Percentiles rank a stretch among this genome's conserved stretches.
Evolutionary conservation across 257 asterid species (phyloP).

Genomic region (Euphrasia confusa): DNA sequence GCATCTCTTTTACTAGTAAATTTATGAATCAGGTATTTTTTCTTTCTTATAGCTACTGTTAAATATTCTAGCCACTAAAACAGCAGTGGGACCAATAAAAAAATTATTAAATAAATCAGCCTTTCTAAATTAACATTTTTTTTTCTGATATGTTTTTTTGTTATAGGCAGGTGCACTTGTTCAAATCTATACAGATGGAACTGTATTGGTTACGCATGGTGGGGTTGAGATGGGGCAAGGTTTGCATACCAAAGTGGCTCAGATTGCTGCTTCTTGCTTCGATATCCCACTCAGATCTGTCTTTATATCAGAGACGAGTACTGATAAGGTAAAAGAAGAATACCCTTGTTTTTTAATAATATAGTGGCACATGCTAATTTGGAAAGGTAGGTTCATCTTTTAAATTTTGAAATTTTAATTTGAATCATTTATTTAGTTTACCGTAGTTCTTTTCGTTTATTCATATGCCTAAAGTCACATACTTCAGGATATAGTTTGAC

Average conservation of each 20-base stretch:
- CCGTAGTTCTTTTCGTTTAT: background rate
- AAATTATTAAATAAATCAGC: background rate
- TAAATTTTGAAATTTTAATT: too few relatives aligned
- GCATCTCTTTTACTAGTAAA: conserved; percentile 83
- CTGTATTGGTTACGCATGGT: conserved; percentile 92
- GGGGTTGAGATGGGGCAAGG: conserved; percentile 99
- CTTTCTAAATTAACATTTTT: background rate
- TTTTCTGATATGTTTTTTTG: conserved; percentile 14
- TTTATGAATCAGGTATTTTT: conserved; percentile 88
- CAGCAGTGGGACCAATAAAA: background rate
- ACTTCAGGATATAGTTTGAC: background rate
- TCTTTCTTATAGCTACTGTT: background rate
- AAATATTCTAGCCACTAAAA: conserved; percentile 3
- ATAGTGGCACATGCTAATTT: background rate
- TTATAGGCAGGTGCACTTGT: conserved; percentile 96
- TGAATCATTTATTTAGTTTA: background rate
- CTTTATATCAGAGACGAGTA: conserved; percentile 93
- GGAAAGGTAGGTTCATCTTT: background rate
- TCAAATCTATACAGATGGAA: conserved; percentile 96
- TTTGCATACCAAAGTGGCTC: conserved; percentile 95
- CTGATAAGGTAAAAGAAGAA: conserved; percentile 67
- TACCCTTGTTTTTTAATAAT: background rate
- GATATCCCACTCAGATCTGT: conserved; percentile 82
- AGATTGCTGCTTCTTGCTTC: conserved; percentile 89
- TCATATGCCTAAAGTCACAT: background rate